phyloP scores from a whole-genome alignment of 139 green algal species.

The Penium margaritaceum region DNA sequence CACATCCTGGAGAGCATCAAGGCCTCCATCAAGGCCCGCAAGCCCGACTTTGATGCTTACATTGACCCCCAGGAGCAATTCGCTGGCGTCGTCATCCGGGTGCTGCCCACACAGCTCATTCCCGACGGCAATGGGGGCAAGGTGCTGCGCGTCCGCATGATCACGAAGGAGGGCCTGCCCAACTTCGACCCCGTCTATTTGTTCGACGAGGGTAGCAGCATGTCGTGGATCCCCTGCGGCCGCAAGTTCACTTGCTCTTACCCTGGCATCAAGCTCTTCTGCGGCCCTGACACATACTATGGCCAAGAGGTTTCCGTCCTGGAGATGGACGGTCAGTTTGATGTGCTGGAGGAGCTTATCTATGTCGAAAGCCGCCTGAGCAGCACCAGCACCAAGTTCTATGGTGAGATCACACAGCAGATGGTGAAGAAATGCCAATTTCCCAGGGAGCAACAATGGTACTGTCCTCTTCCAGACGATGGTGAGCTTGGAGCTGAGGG shows the following conservation, averaged over 20 bases:
- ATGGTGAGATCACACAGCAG: slow-evolving; percentile 97
- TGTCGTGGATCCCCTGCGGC: slow-evolving; percentile 97
- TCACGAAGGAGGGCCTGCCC: slow-evolving; percentile 92
- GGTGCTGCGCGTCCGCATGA: slow-evolving; percentile 93
- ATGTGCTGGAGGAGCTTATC: slow-evolving; percentile 99
- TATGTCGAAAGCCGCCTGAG: slow-evolving; percentile 95
- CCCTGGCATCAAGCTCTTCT: slow-evolving; percentile 75
- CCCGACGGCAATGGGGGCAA: slow-evolving; percentile 94
- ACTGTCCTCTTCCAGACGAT: slow-evolving; percentile 98
- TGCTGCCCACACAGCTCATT: slow-evolving; percentile 96
- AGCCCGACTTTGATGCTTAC: slow-evolving; percentile 93
- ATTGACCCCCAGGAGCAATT: slow-evolving; percentile 83
- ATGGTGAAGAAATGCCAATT: slow-evolving; percentile 95
- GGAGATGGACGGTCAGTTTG: slow-evolving; percentile 95
- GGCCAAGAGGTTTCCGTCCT: slow-evolving; percentile 74
- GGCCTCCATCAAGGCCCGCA: slow-evolving; percentile 87
- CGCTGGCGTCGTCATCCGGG: slow-evolving; percentile 93
- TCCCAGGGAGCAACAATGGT: slow-evolving; percentile 95
- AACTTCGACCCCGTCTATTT: slow-evolving; percentile 84
- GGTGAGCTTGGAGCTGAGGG: slow-evolving; percentile 86
- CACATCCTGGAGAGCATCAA: slow-evolving; percentile 96
- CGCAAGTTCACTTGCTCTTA: slow-evolving; percentile 98
- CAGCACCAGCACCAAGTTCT: slow-evolving; percentile 93
- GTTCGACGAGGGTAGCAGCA: slow-evolving; percentile 95
- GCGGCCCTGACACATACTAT: slow-evolving; percentile 75